These are phyloP conservation scores for Chytriomyces sp. DNA, from an alignment of 192 early-diverging fungal species.

Conservation along the genomic window DNA sequence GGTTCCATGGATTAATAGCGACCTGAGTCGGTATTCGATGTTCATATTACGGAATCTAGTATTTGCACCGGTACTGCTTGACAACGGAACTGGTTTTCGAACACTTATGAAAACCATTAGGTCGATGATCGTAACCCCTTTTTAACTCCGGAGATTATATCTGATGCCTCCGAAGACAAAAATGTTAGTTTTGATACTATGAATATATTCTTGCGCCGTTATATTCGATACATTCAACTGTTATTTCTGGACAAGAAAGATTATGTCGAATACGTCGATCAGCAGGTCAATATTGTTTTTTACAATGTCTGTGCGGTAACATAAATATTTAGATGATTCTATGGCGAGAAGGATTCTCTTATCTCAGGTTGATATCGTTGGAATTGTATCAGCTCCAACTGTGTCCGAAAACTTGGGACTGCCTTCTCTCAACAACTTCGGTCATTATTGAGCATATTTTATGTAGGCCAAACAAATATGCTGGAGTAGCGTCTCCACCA, in stretches of 20 bases:
- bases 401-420: constrained; percentile 48
- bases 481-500: constrained; percentile 32
- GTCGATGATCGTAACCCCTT: not conserved
- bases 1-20: constrained; percentile 64
- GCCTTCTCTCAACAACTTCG: constrained; percentile 57
- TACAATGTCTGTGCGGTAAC: constrained; percentile 3
- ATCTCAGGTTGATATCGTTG: constrained; percentile 63
- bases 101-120: not conserved
- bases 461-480: constrained; percentile 46
- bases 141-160: not conserved
- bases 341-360: constrained; percentile 69
- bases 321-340: constrained; percentile 41
- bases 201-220: constrained; percentile 68
- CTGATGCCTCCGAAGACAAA: not conserved
- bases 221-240: constrained; percentile 65
- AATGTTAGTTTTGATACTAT: constrained; percentile 16
- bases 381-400: constrained; percentile 30
- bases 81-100: not conserved
- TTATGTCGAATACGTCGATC: constrained; percentile 45
- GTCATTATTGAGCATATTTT: constrained; percentile 64
- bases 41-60: constrained; percentile 71
- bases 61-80: constrained; percentile 37
- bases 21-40: constrained; percentile 66
- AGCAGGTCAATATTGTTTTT: constrained; percentile 34
- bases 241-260: constrained; percentile 62